These are phyloP conservation scores for Peronosclerospora sorghi DNA, from an alignment of 352 stramenopile genomes.

Conservation along the genomic window DNA sequence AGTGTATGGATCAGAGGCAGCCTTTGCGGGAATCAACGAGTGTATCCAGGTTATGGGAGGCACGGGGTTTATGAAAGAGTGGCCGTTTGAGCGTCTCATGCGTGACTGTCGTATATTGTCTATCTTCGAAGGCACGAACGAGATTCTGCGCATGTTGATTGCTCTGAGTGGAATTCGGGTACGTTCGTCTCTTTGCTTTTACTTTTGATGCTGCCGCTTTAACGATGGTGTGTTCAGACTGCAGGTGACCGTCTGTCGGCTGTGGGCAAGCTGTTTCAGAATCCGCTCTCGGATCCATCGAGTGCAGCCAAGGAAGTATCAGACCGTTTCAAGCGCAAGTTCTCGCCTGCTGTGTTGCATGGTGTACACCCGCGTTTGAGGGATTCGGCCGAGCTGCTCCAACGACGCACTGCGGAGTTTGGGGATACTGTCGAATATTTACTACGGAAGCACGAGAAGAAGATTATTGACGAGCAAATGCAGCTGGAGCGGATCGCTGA, in stretches of 20 bases:
- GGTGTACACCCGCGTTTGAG: conserved; percentile 64
- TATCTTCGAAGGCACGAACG: conserved; percentile 89
- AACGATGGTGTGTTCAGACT: conserved; percentile 22
- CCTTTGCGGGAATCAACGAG: conserved; percentile 80
- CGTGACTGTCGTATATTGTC: conserved; percentile 85
- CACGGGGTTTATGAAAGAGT: conserved; percentile 88
- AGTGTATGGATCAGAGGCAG: conserved; percentile 78
- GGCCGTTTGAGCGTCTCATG: conserved; percentile 86
- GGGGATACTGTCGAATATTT: conserved; percentile 65
- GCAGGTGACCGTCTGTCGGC: conserved; percentile 68
- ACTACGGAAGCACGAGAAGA: conserved; percentile 82
- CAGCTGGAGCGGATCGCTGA: conserved; percentile 80
- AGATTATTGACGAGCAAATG: conserved; percentile 82
- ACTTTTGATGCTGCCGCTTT: conserved; percentile 2
- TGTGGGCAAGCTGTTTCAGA: conserved; percentile 70
- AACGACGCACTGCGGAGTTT: conserved; percentile 66
- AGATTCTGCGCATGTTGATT: conserved; percentile 89
- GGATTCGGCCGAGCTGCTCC: conserved; percentile 36
- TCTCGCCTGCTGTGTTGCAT: conserved; percentile 52
- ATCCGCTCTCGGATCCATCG: conserved; percentile 68
- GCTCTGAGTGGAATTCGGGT: conserved; percentile 74
- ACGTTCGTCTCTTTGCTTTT: conserved; percentile 12
- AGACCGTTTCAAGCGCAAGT: conserved; percentile 74
- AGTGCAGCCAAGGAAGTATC: conserved; percentile 59
- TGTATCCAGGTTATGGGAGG: conserved; percentile 84